These are phyloP conservation scores for Verticillium nubilum DNA, from an alignment of 2,329 filamentous ascomycete species.

Conservation along the genomic window DNA sequence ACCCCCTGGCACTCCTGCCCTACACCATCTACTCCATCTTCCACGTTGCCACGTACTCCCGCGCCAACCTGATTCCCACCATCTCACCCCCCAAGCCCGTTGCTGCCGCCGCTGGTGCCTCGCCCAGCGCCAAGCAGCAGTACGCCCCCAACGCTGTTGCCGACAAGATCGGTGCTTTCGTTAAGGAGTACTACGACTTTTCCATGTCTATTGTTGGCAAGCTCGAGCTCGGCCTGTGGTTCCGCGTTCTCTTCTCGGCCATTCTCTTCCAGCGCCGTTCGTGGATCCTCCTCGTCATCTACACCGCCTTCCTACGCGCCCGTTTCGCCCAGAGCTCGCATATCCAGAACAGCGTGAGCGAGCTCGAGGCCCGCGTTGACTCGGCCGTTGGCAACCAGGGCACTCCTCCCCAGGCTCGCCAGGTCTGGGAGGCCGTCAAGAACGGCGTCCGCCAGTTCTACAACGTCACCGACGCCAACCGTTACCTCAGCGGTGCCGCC, in stretches of 20 bases:
- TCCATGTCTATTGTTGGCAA: conserved; percentile 90
- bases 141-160: conserved; percentile 55
- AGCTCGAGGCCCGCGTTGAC: conserved; percentile 71
- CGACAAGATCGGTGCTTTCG: conserved; percentile 83
- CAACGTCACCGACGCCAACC: conserved; percentile 71
- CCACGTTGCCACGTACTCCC: conserved; percentile 95
- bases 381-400: conserved; percentile 80
- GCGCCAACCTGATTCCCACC: conserved; percentile 87
- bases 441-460: conserved; percentile 65
- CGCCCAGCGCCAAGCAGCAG: conserved; percentile 52
- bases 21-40: conserved; percentile 98
- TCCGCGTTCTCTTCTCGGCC: conserved; percentile 74
- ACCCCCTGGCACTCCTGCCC: conserved; percentile 83
- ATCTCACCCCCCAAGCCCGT: conserved; percentile 61
- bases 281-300: conserved; percentile 80
- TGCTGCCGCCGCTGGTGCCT: conserved; percentile 47
- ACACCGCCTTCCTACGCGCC: conserved; percentile 88
- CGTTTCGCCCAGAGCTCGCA: conserved; percentile 87
- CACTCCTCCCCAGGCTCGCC: conserved; percentile 71
- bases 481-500: conserved; percentile 58
- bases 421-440: conserved; percentile 80
- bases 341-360: conserved; percentile 75
- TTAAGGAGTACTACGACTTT: conserved; percentile 95
- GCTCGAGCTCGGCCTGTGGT: conserved; percentile 84
- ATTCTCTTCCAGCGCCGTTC: conserved; percentile 85